Evolutionary conservation across 2,329 filamentous ascomycete species (phyloP).

Genomic region (Apiospora pterosperma): DNA sequence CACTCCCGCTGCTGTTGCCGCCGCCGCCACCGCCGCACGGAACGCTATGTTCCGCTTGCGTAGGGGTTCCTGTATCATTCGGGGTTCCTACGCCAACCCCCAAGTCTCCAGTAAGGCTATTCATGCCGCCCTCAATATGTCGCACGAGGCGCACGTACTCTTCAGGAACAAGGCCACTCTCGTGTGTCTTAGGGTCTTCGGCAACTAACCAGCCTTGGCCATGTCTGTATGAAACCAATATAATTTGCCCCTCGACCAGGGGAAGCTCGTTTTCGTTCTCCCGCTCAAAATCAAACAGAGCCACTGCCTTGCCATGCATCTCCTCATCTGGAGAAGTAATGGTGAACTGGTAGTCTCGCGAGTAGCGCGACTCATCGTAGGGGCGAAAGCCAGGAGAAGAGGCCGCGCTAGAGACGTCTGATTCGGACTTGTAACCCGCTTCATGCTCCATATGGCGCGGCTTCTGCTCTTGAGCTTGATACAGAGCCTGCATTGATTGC

Average conservation of each 20-base stretch:
- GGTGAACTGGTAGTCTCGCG: constrained; percentile 89
- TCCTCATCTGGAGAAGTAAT: constrained; percentile 95
- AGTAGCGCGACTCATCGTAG: constrained; percentile 76
- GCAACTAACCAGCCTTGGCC: constrained; percentile 97
- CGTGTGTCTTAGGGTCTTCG: constrained; percentile 89
- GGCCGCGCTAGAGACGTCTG: constrained; percentile 55
- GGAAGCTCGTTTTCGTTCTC: constrained; percentile 97
- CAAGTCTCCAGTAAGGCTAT: constrained; percentile 62
- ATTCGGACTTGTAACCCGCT: constrained; percentile 50
- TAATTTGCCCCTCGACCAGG: constrained; percentile 89
- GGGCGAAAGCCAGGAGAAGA: constrained; percentile 57
- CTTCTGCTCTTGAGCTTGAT: constrained; percentile 43
- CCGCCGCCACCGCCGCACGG: constrained; percentile 7
- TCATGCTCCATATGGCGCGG: constrained; percentile 42
- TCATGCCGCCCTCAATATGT: constrained; percentile 89
- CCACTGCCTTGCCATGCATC: constrained; percentile 95
- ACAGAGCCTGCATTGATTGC: constrained; percentile 48
- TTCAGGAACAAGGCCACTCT: constrained; percentile 93
- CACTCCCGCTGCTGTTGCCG: constrained; percentile 3
- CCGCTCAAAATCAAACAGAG: constrained; percentile 88
- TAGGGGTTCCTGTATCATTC: constrained; percentile 58
- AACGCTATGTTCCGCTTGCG: constrained; percentile 54
- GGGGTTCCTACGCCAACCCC: constrained; percentile 50
- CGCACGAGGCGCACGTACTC: constrained; percentile 90
- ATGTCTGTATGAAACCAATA: constrained; percentile 93